A percentile compares a stretch with the other conserved stretches of the same genome.
Evolutionary conservation across 176 grass and related monocot genomes (phyloP).

Genomic region (Paspalum vaginatum): DNA sequence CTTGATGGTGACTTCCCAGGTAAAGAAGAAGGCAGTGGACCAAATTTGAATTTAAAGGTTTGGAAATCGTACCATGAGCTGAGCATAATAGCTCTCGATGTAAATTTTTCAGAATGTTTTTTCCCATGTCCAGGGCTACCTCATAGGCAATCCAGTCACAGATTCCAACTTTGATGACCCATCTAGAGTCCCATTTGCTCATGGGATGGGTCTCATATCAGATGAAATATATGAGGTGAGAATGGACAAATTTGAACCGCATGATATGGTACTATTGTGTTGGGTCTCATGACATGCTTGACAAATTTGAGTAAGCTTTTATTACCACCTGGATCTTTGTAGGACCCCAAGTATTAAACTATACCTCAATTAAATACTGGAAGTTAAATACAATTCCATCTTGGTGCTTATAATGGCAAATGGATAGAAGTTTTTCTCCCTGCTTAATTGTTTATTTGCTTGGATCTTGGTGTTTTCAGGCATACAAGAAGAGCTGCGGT

Average conservation of each 20-base stretch:
- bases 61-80: not conserved
- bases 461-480: conserved; percentile 17
- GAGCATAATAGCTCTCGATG: not conserved
- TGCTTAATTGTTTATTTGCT: not conserved
- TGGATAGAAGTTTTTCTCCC: not conserved
- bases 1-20: conserved; percentile 18
- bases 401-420: not conserved
- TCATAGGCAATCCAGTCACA: conserved; percentile 64
- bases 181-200: conserved; percentile 52
- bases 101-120: not conserved
- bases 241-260: not conserved
- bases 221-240: conserved; percentile 68
- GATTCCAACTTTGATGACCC: conserved; percentile 45
- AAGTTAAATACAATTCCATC: not conserved
- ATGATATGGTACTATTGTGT: not conserved
- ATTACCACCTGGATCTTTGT: not conserved
- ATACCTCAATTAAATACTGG: not conserved
- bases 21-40: conserved; percentile 28
- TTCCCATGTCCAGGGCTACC: conserved; percentile 52
- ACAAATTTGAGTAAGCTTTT: not conserved
- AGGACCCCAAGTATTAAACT: not conserved
- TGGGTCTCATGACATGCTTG: too few species aligned
- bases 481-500: conserved; percentile 36
- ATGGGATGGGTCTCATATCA: conserved; percentile 70
- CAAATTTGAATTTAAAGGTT: conserved; percentile 63